Percentiles rank a stretch among this genome's conserved stretches.
phyloP scores from a whole-genome alignment of 495 filamentous ascomycete species.

The Lophiostoma macrostomum region DNA sequence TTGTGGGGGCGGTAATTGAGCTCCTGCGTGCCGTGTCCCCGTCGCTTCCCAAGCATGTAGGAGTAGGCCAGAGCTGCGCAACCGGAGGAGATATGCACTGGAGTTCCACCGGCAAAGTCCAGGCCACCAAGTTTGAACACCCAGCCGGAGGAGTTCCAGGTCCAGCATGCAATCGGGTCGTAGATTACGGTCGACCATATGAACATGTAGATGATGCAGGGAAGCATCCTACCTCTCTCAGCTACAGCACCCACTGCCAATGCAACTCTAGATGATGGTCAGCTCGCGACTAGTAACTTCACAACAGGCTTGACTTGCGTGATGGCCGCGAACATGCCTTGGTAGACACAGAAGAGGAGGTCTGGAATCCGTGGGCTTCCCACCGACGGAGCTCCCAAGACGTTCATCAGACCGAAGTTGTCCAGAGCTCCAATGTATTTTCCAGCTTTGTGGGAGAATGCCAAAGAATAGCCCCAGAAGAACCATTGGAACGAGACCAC shows the following conservation, averaged over 20 bases:
- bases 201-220: slow-evolving; percentile 93
- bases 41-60: slow-evolving; percentile 77
- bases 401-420: slow-evolving; percentile 83
- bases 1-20: slow-evolving; percentile 97
- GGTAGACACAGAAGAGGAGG: slow-evolving; percentile 87
- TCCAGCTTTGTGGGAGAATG: slow-evolving; percentile 84
- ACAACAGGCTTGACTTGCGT: slow-evolving; percentile 57
- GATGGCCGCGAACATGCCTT: slow-evolving; percentile 97
- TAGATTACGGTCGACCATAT: slow-evolving; percentile 94
- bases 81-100: slow-evolving; percentile 92
- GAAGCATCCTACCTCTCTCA: slow-evolving; percentile 91
- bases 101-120: slow-evolving; percentile 95
- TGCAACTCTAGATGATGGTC: slow-evolving; percentile 59
- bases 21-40: slow-evolving; percentile 80
- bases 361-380: slow-evolving; percentile 81
- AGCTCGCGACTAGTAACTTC: background rate
- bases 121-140: slow-evolving; percentile 77
- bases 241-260: slow-evolving; percentile 89
- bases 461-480: slow-evolving; percentile 96
- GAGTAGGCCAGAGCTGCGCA: slow-evolving; percentile 86
- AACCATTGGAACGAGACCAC: slow-evolving; percentile 97
- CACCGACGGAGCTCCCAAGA: slow-evolving; percentile 76
- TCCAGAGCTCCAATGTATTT: slow-evolving; percentile 78
- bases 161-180: slow-evolving; percentile 96
- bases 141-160: slow-evolving; percentile 91